Base-by-base conservation (phyloP, 169 alveolate species). In the Eimeria praecox region DNA sequence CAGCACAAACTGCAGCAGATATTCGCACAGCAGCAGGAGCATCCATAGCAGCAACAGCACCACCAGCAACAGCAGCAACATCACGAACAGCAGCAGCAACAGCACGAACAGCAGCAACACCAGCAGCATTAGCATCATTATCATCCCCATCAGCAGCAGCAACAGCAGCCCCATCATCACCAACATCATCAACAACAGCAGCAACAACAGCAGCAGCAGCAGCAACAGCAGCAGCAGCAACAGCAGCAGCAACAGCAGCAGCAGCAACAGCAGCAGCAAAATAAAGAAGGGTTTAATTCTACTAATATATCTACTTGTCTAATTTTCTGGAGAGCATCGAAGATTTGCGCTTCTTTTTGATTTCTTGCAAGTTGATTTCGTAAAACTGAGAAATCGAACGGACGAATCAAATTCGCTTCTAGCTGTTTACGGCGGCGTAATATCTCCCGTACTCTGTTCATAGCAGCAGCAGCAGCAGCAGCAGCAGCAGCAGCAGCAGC, bases 381-480 rank as follows among this genome's bases (percentile, higher is more conserved):
- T 35, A 89, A 83, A 44, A 89, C 27, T 22, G 52, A 42, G 24
- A 89, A 73, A 52, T 89, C 94, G 54, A 89, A 73, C 14, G 94
- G 85, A 49, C 94, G 94, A 20, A 71, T 89, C 56, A 49, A 24
- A 54, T 89, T 89, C 40, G 78, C 94, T 35, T 89, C 94, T 56
- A 66, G 71, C 86, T 89, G 94, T 38, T 73, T 64, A 44, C 78
- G 94, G 69, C 78, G 75, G 8, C 94, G 94, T 8, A 89, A 73
- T 49, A 89, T 89, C 62, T 89, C 94, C 0, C 94, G 66, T 73
- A 89, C 94, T 66, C 94, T 89, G 54, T 49, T 5, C 69, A n/a
- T n/a, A 59, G 69, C 69, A 59, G 69, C 69, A 59, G 69, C 69
- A 59, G 27, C 69, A 59, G 27, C 69, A 59, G 69, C 56, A 49